Evolutionary conservation across 2,329 filamentous ascomycete species (phyloP).

Genomic region (Exophiala sideris): DNA sequence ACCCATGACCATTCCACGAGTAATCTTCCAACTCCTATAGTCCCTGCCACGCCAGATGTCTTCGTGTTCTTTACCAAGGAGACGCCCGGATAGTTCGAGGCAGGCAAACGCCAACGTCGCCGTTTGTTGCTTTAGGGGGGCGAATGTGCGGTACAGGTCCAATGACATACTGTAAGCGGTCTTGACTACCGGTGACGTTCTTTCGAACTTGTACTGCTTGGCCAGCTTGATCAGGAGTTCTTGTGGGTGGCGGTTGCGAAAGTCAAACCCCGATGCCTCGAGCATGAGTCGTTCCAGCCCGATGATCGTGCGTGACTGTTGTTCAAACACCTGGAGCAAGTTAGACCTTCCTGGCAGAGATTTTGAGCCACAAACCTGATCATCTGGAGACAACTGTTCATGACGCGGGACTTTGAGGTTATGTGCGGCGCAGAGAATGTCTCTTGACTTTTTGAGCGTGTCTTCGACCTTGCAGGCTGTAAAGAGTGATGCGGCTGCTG

Average conservation of each 20-base stretch:
- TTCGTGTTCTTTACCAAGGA: constrained; percentile 55
- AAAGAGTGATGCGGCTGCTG: constrained; percentile 81
- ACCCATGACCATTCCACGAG: constrained; percentile 48
- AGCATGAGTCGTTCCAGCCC: constrained; percentile 89
- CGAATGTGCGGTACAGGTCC: constrained; percentile 90
- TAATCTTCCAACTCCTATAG: constrained; percentile 51
- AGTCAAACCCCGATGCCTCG: constrained; percentile 90
- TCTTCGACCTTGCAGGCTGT: constrained; percentile 97
- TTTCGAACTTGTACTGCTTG: constrained; percentile 55
- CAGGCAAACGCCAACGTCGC: constrained; percentile 80
- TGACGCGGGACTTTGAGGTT: constrained; percentile 69
- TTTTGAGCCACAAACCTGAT: constrained; percentile 58
- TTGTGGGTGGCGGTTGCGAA: constrained; percentile 83
- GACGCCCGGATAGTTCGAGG: constrained; percentile 72
- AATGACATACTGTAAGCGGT: constrained; percentile 80
- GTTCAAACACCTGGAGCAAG: constrained; percentile 67
- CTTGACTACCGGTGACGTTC: constrained; percentile 54
- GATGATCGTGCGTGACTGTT: constrained; percentile 74
- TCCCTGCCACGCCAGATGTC: constrained; percentile 45
- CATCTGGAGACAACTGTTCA: constrained; percentile 71
- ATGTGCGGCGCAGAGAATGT: constrained; percentile 86
- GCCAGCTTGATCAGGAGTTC: constrained; percentile 78
- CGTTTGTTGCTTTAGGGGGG: constrained; percentile 83
- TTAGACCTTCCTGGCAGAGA: background rate
- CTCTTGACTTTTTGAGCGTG: constrained; percentile 91